Evolutionary conservation across 106 monocot species (phyloP).

Genomic region (Dendrobium catenatum): DNA sequence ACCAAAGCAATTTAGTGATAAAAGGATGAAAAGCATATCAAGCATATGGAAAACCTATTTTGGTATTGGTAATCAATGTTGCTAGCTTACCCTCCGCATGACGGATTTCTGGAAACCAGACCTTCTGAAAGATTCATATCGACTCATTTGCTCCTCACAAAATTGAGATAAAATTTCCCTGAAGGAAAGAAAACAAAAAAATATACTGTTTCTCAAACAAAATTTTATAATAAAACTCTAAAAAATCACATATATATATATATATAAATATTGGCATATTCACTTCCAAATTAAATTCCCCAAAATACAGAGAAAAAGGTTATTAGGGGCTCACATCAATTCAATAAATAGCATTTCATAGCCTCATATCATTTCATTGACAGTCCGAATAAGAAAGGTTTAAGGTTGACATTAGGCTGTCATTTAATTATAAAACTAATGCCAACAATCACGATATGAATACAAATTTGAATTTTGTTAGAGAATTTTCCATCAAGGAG

Average conservation of each 20-base stretch:
- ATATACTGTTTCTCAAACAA: background rate
- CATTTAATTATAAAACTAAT: background rate
- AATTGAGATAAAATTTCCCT: conserved; percentile 80
- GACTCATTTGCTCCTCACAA: conserved; percentile 87
- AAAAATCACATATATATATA: background rate
- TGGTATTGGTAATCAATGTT: background rate
- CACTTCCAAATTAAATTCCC: background rate
- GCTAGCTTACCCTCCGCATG: conserved; percentile 67
- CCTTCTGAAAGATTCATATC: conserved; percentile 95
- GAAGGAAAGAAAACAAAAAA: background rate
- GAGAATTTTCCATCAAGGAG: no score
- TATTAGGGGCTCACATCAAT: background rate
- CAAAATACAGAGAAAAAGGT: background rate
- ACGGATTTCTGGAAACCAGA: conserved; percentile 96
- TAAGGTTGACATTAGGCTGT: background rate
- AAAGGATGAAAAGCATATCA: background rate
- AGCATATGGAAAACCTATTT: background rate
- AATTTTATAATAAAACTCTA: background rate
- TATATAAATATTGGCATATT: background rate
- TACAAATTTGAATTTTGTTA: no score
- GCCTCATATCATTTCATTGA: background rate
- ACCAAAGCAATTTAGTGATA: background rate
- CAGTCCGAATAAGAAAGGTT: background rate
- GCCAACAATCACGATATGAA: background rate
- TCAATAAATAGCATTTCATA: background rate